Base-by-base conservation (phyloP, 2,329 filamentous ascomycete genomes). In the Monilinia fructigena region DNA sequence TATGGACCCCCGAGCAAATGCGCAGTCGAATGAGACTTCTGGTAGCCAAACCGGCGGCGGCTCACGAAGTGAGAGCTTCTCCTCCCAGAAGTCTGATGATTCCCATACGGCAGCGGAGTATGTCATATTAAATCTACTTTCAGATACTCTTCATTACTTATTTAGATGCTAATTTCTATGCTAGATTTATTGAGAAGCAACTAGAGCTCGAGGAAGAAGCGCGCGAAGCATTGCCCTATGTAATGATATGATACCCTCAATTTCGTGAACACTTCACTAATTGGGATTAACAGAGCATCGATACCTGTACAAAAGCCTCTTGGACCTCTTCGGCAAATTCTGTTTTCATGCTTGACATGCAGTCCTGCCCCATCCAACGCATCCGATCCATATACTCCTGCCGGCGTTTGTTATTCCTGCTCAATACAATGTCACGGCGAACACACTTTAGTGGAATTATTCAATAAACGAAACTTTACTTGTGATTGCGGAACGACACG, bases 391-490 rank as follows among this genome's bases (percentile, higher is more conserved):
- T 91, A 89, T 76, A 85, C 81, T 10, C 82, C 89, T 8, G 95
- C 94, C 3, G 95, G 91, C 35, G 86, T 99, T 66, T 99, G 95
- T 82, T 99, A 99, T 75, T 91, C 93, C 28, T 99, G 95, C 80
- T 97, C 94, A 8, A 92, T 99, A 67, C 91, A 94, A 73, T 99
- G 95, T 76, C 95, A 99, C 75, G 94, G 95, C 72, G 93, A 98
- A 75, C 95, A 99, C 77, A 90, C 85, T 1, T 86, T 99, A 35
- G 95, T 98, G 60, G 95, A 99, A 79, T 89, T 99, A 26, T 99
- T 99, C 80, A 89, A 86, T 76, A 98, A 97, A 81, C 89, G 96
- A 74, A 89, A 97, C 78, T 98, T 99, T 75, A 91, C 91, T 52
- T 99, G 95, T 80, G 95, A 99, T 77, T 99, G 95, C 74, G 95